A percentile compares a stretch with the other conserved stretches of the same genome.
These are phyloP conservation scores for Diplotaxis tenuifolia DNA, from an alignment of 345 rosid genomes.

Conservation along the genomic window DNA sequence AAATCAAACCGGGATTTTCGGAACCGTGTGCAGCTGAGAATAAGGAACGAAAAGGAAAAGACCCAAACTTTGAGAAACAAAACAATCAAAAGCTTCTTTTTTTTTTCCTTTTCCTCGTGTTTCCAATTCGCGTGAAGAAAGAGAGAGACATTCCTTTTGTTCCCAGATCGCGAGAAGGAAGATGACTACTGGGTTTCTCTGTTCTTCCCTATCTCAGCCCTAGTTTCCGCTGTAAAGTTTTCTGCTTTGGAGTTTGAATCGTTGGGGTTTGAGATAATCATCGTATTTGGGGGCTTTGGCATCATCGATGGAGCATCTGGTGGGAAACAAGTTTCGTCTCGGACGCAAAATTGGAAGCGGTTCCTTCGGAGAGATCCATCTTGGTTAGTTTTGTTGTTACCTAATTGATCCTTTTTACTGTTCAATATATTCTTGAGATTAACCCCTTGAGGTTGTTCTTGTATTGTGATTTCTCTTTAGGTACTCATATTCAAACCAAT, in stretches of 20 bases:
- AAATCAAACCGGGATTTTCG: background rate
- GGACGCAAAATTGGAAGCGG: constrained; percentile 98
- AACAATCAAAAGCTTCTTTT: constrained; percentile 28
- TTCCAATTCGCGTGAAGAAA: constrained; percentile 24
- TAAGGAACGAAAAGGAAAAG: constrained; percentile 26
- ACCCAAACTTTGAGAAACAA: constrained; percentile 37
- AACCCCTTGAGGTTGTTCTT: too few species aligned
- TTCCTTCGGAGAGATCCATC: constrained; percentile 96
- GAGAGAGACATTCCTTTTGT: constrained; percentile 18
- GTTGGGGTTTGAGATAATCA: background rate
- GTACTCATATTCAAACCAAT: constrained; percentile 78
- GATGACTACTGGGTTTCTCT: constrained; percentile 2
- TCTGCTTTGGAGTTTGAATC: constrained; percentile 15
- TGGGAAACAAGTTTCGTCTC: constrained; percentile 84
- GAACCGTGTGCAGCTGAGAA: constrained; percentile 31
- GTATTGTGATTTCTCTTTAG: constrained; percentile 40
- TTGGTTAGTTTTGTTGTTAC: constrained; percentile 47
- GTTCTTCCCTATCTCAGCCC: constrained; percentile 1
- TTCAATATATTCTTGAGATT: background rate
- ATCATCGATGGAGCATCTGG: constrained; percentile 71
- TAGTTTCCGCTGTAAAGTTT: constrained; percentile 4
- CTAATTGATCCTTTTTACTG: background rate
- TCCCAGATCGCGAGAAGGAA: constrained; percentile 19
- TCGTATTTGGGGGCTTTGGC: background rate
- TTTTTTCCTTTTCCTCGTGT: constrained; percentile 27